Evolutionary conservation across 352 stramenopile genomes (phyloP).

Genomic region (Globisporangium cederbergense): DNA sequence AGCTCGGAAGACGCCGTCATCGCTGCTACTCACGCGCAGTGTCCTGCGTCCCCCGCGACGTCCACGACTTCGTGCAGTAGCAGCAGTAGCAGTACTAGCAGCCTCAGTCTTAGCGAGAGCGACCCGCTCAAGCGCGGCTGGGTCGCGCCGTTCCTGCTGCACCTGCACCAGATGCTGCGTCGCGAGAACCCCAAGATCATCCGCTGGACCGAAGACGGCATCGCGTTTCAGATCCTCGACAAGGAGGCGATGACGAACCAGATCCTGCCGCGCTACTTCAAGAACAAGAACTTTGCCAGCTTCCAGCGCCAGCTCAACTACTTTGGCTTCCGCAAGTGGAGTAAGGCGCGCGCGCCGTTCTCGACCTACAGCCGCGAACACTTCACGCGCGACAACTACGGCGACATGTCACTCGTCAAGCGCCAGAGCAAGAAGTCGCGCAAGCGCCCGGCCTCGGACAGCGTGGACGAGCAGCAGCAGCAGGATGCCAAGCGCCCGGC

Average conservation of each 20-base stretch:
- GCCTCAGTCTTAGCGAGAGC: slow-evolving; percentile 11
- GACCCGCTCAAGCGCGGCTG: slow-evolving; percentile 52
- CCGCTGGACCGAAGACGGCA: slow-evolving; percentile 71
- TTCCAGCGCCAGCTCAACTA: slow-evolving; percentile 95
- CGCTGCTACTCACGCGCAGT: slow-evolving; percentile 12
- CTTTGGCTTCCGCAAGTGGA: slow-evolving; percentile 93
- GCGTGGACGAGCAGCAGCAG: slow-evolving; percentile 23
- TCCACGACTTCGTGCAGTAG: slow-evolving; percentile 30
- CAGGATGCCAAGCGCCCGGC: slow-evolving; percentile 34
- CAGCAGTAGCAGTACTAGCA: slow-evolving; percentile 17
- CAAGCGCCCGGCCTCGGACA: slow-evolving; percentile 49
- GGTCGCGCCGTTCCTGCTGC: slow-evolving; percentile 83
- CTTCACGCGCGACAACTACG: slow-evolving; percentile 85
- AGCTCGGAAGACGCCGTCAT: slow-evolving; percentile 8
- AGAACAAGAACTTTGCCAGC: slow-evolving; percentile 95
- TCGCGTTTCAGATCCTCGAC: slow-evolving; percentile 85
- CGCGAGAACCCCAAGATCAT: slow-evolving; percentile 77
- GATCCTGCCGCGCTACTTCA: slow-evolving; percentile 93
- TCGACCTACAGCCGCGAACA: slow-evolving; percentile 80
- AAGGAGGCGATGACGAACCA: slow-evolving; percentile 82
- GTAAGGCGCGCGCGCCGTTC: slow-evolving; percentile 69
- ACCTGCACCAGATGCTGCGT: slow-evolving; percentile 83
- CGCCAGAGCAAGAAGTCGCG: slow-evolving; percentile 84
- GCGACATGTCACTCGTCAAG: slow-evolving; percentile 81
- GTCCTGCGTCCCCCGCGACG: slow-evolving; percentile 33